Percentiles rank a stretch among this genome's conserved stretches.
phyloP scores from a whole-genome alignment of 2,329 filamentous ascomycete species.

The Pseudogymnoascus sp. region DNA sequence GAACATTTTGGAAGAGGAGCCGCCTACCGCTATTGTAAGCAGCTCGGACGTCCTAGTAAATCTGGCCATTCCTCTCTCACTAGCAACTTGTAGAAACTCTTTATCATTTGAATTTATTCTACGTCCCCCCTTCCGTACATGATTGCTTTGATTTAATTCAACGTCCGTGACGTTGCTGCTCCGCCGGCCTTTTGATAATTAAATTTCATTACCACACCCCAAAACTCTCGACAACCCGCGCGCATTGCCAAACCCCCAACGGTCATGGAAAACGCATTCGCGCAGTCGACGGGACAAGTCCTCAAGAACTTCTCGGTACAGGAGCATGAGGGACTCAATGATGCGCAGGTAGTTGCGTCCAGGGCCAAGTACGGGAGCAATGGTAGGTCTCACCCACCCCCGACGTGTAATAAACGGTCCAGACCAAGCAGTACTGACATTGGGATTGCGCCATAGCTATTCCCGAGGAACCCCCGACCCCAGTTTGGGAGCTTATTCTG shows the following conservation, averaged over 20 bases:
- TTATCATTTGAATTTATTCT: not conserved
- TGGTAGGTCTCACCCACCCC: slow-evolving; percentile 38
- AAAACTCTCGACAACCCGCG: not conserved
- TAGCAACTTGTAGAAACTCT: not conserved
- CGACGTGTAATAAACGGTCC: not conserved
- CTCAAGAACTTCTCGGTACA: slow-evolving; percentile 51
- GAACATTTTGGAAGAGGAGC: not conserved
- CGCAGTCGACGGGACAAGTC: slow-evolving; percentile 49
- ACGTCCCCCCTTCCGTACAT: not conserved
- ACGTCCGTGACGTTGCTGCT: slow-evolving; percentile 8
- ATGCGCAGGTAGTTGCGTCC: slow-evolving; percentile 48
- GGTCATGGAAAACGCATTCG: slow-evolving; percentile 55
- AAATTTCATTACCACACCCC: not conserved
- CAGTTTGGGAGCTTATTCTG: slow-evolving; percentile 89
- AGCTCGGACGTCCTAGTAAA: not conserved
- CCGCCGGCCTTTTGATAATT: not conserved
- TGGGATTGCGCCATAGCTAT: slow-evolving; percentile 41
- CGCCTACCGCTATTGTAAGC: not conserved
- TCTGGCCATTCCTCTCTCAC: not conserved
- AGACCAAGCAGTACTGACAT: slow-evolving; percentile 18
- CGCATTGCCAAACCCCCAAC: not conserved
- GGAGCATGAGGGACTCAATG: slow-evolving; percentile 45
- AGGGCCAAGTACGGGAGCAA: slow-evolving; percentile 57
- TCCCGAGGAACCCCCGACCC: slow-evolving; percentile 87
- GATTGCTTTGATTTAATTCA: slow-evolving; percentile 1